These are phyloP conservation scores for Debaryomyces robertsiae DNA, from an alignment of 1,139 yeast species.

Conservation along the genomic window DNA sequence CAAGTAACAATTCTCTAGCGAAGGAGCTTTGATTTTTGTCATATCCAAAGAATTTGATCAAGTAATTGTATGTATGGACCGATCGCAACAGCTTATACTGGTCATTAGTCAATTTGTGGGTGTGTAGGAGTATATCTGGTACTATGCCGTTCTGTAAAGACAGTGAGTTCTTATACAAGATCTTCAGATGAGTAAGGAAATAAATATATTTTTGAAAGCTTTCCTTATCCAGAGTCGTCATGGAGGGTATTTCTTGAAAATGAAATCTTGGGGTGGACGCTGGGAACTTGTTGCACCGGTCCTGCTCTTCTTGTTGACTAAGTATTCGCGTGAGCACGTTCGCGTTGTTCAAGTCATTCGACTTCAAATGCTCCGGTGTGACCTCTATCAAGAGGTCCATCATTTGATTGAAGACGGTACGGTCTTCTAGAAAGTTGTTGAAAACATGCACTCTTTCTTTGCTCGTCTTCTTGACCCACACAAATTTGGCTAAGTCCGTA, in stretches of 20 bases:
- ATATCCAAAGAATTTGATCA: slow-evolving; percentile 46
- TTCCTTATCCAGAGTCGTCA: slow-evolving; percentile 34
- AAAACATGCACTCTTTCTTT: slow-evolving; percentile 24
- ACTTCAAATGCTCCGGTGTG: slow-evolving; percentile 33
- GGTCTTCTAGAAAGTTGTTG: slow-evolving; percentile 29
- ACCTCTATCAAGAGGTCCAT: slow-evolving; percentile 33
- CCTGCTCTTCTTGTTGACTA: slow-evolving; percentile 17
- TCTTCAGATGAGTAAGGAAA: slow-evolving; percentile 37
- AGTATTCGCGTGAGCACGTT: slow-evolving; percentile 16
- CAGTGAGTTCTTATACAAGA: slow-evolving; percentile 38
- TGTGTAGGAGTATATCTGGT: slow-evolving; percentile 41
- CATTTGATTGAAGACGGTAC: slow-evolving; percentile 34
- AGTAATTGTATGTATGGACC: slow-evolving; percentile 41
- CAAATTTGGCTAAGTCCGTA: slow-evolving; percentile 23
- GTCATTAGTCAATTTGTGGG: slow-evolving; percentile 39
- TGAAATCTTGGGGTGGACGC: slow-evolving; percentile 24
- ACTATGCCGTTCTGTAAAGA: slow-evolving; percentile 41
- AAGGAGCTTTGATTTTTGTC: slow-evolving; percentile 46
- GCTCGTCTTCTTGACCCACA: slow-evolving; percentile 29
- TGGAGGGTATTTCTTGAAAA: slow-evolving; percentile 38
- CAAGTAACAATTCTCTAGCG: slow-evolving; percentile 43
- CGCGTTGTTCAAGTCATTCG: slow-evolving; percentile 14
- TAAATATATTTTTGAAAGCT: slow-evolving; percentile 42
- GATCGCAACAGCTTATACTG: slow-evolving; percentile 35
- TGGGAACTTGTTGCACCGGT: slow-evolving; percentile 13